phyloP scores from a whole-genome alignment of 139 green algal genomes.

The Protoeuglena noctilucae region DNA sequence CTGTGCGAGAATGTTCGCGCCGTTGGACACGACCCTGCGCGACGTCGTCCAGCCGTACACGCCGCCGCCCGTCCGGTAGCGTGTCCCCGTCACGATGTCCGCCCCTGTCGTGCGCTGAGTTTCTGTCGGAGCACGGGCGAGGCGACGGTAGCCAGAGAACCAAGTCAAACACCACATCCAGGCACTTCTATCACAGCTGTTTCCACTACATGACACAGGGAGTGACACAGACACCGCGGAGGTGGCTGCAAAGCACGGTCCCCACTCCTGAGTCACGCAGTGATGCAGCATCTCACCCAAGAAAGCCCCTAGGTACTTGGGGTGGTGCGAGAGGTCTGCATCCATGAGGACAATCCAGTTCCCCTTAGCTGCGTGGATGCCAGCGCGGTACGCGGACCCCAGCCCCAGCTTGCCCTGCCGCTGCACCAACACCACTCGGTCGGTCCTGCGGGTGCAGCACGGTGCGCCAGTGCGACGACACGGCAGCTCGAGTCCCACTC shows the following conservation, averaged over 20 bases:
- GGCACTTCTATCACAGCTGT: too few species aligned
- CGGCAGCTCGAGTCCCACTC: too few species aligned
- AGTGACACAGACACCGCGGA: too few species aligned
- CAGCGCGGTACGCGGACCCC: constrained; percentile 12
- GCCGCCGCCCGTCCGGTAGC: constrained; percentile 59
- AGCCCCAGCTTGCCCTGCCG: constrained; percentile 64
- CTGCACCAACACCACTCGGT: constrained; percentile 20
- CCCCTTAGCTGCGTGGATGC: not conserved
- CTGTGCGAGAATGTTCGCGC: constrained; percentile 76
- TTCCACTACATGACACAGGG: too few species aligned
- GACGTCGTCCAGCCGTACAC: constrained; percentile 77
- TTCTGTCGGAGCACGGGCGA: too few species aligned
- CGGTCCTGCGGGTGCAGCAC: too few species aligned
- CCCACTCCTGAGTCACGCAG: too few species aligned
- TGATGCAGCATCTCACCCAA: too few species aligned
- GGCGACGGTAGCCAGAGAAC: too few species aligned
- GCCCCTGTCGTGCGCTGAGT: constrained; percentile 37
- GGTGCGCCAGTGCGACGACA: too few species aligned
- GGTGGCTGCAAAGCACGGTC: too few species aligned
- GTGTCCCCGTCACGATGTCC: constrained; percentile 79
- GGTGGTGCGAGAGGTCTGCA: constrained; percentile 86
- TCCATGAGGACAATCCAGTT: constrained; percentile 81
- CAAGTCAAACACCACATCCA: too few species aligned
- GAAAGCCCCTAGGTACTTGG: not conserved
- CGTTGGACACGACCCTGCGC: constrained; percentile 75